phyloP scores from a whole-genome alignment of 2,329 filamentous ascomycete species.

The Blastomyces percursus region DNA sequence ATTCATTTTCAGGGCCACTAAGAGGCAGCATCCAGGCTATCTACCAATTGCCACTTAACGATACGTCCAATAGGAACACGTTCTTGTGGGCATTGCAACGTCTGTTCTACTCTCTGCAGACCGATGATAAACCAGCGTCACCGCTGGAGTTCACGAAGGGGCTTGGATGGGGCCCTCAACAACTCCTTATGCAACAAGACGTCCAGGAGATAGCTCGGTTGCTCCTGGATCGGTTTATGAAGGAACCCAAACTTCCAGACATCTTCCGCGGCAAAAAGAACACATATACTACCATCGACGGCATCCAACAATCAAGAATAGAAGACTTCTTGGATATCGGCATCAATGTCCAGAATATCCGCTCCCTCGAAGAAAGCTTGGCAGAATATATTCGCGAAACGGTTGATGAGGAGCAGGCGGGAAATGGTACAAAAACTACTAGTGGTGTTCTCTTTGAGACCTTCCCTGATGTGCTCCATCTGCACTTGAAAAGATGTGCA shows the following conservation, averaged over 20 bases:
- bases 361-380: constrained; percentile 8
- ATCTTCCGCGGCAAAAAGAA: constrained; percentile 6
- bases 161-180: constrained; percentile 7
- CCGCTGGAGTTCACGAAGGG: constrained; percentile 6
- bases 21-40: neutral
- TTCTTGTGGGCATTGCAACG: constrained; percentile 9
- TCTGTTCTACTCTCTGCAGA: constrained; percentile 9
- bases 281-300: neutral
- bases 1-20: neutral
- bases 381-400: constrained; percentile 5
- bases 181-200: constrained; percentile 10
- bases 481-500: constrained; percentile 12
- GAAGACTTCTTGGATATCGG: constrained; percentile 9
- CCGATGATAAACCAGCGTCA: neutral
- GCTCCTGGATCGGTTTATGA: constrained; percentile 1
- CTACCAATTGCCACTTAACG: constrained; percentile 6
- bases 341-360: constrained; percentile 5
- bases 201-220: constrained; percentile 8
- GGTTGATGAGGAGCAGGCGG: neutral
- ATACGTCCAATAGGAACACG: neutral
- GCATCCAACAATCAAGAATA: constrained; percentile 5
- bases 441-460: constrained; percentile 5
- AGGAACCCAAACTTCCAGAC: constrained; percentile 1
- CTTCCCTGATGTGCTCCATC: constrained; percentile 16
- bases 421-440: neutral